Evolutionary conservation across 257 asterid species (phyloP).

Genomic region (Hygrophila difformis): DNA sequence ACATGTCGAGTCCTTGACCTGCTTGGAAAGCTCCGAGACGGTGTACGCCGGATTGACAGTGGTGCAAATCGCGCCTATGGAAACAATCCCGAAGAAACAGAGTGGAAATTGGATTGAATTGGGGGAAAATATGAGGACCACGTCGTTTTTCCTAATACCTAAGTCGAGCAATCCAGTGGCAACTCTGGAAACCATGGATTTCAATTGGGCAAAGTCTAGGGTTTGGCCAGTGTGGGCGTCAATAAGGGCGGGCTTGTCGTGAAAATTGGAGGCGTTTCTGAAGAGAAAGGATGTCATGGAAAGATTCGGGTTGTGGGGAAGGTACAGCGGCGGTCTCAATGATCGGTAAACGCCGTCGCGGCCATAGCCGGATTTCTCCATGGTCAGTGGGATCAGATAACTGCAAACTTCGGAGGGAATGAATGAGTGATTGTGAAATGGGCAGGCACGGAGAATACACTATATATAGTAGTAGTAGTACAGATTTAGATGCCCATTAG

Average conservation of each 20-base stretch:
- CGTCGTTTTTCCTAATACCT: slow-evolving; percentile 60
- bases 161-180: slow-evolving; percentile 46
- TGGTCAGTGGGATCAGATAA: no score
- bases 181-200: slow-evolving; percentile 41
- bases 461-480: no score
- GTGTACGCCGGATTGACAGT: slow-evolving; percentile 71
- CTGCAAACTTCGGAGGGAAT: no score
- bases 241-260: slow-evolving; percentile 57
- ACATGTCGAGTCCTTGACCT: slow-evolving; percentile 53
- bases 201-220: slow-evolving; percentile 41
- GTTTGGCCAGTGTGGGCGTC: slow-evolving; percentile 44
- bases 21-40: slow-evolving; percentile 57
- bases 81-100: slow-evolving; percentile 46
- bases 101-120: slow-evolving; percentile 59
- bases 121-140: slow-evolving; percentile 62
- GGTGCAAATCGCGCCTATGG: slow-evolving; percentile 75
- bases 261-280: slow-evolving; percentile 48
- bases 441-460: no score
- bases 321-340: slow-evolving; percentile 39
- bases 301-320: slow-evolving; percentile 39
- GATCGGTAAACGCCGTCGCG: slow-evolving; percentile 78
- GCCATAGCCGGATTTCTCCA: slow-evolving; percentile 93
- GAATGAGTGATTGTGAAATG: no score
- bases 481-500: no score
- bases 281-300: slow-evolving; percentile 67